Evolutionary conservation across 2,329 filamentous ascomycete species (phyloP).

Genomic region (Fusarium drepaniforme): DNA sequence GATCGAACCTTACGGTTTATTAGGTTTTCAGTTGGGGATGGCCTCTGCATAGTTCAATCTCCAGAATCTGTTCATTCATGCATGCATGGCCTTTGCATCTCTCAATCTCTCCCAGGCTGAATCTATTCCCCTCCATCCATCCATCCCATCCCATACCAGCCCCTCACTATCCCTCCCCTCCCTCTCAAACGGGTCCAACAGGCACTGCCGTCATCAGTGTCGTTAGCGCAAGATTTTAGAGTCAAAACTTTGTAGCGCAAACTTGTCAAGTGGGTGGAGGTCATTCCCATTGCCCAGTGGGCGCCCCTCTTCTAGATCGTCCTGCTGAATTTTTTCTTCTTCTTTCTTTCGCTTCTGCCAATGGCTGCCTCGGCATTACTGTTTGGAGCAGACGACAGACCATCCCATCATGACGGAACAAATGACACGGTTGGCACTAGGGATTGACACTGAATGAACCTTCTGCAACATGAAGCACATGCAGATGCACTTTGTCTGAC

Average conservation of each 20-base stretch:
- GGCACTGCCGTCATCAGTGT: constrained; percentile 42
- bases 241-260: constrained; percentile 30
- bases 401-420: not conserved
- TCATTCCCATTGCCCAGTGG: constrained; percentile 28
- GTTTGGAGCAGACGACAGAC: constrained; percentile 2
- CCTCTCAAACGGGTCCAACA: constrained; percentile 23
- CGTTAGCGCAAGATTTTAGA: constrained; percentile 43
- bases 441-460: constrained; percentile 3
- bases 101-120: constrained; percentile 1
- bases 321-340: constrained; percentile 24
- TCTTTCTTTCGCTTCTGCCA: constrained; percentile 25
- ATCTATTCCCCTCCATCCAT: not conserved
- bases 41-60: not conserved
- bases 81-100: not conserved
- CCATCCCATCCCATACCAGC: not conserved
- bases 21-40: not conserved
- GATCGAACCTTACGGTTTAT: not conserved
- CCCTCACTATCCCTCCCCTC: constrained; percentile 28
- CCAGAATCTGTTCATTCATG: not conserved
- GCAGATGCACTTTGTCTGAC: constrained; percentile 13
- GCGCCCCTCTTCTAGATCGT: constrained; percentile 29
- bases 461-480: constrained; percentile 34
- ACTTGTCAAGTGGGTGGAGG: constrained; percentile 19
- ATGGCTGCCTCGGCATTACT: constrained; percentile 39
- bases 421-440: not conserved